These are phyloP conservation scores for Cyphellophora attinorum DNA, from an alignment of 2,329 filamentous ascomycete species.

Conservation along the genomic window DNA sequence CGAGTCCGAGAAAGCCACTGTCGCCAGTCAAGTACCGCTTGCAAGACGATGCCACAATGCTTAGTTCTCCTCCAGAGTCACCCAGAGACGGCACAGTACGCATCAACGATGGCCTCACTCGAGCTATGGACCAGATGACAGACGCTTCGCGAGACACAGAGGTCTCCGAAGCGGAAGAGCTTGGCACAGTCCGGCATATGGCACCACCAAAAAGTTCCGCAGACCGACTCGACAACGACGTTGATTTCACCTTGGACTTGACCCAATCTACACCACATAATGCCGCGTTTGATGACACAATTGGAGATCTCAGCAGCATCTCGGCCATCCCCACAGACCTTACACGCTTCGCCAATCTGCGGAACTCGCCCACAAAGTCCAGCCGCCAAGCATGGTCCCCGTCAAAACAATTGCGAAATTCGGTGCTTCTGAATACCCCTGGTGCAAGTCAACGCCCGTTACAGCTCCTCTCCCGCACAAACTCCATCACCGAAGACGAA, in stretches of 20 bases:
- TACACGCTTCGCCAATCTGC: conserved; percentile 69
- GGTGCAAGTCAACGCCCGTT: conserved; percentile 28
- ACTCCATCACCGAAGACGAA: conserved; percentile 25
- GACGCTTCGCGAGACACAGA: conserved; percentile 37
- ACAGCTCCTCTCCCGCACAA: conserved; percentile 26
- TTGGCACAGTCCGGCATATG: conserved; percentile 12
- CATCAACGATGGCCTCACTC: conserved; percentile 20
- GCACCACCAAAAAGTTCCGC: conserved; percentile 10
- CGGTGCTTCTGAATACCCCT: conserved; percentile 36
- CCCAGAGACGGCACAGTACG: conserved; percentile 20
- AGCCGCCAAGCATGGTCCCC: conserved; percentile 30
- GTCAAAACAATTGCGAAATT: conserved; percentile 25
- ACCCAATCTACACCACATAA: conserved; percentile 15
- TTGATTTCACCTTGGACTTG: conserved; percentile 15
- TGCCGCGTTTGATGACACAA: conserved; percentile 23
- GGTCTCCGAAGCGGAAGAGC: conserved; percentile 13
- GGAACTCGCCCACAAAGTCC: conserved; percentile 52
- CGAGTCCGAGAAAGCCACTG: conserved; percentile 16
- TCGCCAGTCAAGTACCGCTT: conserved; percentile 19
- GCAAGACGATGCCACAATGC: conserved; percentile 13
- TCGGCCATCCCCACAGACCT: conserved; percentile 75
- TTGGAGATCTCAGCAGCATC: conserved; percentile 65
- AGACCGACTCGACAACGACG: conserved; percentile 14
- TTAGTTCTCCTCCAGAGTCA: conserved; percentile 15
- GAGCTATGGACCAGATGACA: conserved; percentile 15